A percentile compares a stretch with the other conserved stretches of the same genome.
Conservation (phyloP, 176 grass and related monocot species). For the Cenchrus purpureus region DNA sequence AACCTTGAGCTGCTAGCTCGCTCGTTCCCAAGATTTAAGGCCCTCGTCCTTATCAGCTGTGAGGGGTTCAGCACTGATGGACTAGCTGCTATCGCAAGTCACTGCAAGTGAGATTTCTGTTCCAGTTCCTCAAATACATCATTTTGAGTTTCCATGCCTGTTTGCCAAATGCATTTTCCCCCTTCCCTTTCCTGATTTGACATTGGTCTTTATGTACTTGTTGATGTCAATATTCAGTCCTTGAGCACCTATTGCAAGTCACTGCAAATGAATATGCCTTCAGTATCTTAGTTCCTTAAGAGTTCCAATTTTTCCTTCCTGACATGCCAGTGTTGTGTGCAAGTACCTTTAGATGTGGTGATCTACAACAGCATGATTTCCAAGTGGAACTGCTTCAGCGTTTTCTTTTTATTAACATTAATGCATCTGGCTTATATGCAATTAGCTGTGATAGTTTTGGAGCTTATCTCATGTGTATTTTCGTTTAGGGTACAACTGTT, state of each 20-base stretch:
- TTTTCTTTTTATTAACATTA: background rate
- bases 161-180: background rate
- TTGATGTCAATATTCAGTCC: no score
- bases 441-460: background rate
- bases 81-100: constrained; percentile 63
- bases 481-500: background rate
- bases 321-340: no score
- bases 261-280: no score
- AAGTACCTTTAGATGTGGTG: no score
- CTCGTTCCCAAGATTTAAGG: constrained; percentile 67
- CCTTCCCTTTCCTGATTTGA: background rate
- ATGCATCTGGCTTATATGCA: background rate
- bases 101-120: constrained; percentile 65
- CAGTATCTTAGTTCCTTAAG: no score
- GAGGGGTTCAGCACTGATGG: constrained; percentile 85
- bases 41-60: constrained; percentile 71
- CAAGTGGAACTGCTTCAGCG: background rate
- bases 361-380: background rate
- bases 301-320: no score
- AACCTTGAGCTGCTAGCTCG: constrained; percentile 65
- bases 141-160: no score
- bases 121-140: background rate
- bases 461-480: background rate
- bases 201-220: background rate
- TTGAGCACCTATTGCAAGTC: no score